Base-by-base conservation (phyloP, 2,329 filamentous ascomycete species). In the Colletotrichum spaethianum region DNA sequence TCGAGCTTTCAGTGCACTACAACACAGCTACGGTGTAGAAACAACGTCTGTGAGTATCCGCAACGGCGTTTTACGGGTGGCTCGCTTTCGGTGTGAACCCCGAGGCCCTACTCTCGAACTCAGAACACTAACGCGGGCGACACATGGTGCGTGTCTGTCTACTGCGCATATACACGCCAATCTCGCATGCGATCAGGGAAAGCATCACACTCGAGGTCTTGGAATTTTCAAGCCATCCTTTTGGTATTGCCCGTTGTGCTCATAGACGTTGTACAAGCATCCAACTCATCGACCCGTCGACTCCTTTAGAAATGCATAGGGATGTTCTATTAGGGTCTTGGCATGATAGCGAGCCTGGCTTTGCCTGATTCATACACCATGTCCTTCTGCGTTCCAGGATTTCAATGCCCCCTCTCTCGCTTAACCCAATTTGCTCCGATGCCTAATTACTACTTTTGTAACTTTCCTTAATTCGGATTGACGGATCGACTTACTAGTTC, bases 351-450 rank as follows among this genome's bases (percentile, higher is more conserved):
- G 53, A 50, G 55, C 68, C 50, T 50, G 48, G 56, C 63, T 50
- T 71, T 48, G 36, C 68, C 62, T 71, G 68, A 67, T 62, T 71
- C 66, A 64, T 31, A 42, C 33, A 18, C 28, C 64, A 28, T 18
- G 44, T n/a, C 26, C 52, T 14, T 26, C 33, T 36, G n/a, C 23
- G 20, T 36, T 23, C 6, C 23, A 23, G 40, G 23, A 31, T 20
- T 33, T 9, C 18, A 23, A n/a, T 20, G n/a, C 61, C 46, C 16
- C 48, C 7, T 36, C 33, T 36, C 33, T 36, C 33, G 33, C 33
- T 36, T 36, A 36, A 9, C 33, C 33, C 11, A 36, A 8, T 9
- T 11, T 36, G 8, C 7, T 36, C 33, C 8, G 11, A 36, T 36
- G 33, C 33, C 8, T 36, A n/a, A n/a, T n/a, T n/a, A 8, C 33